These are phyloP conservation scores for Populus deltoides DNA, from an alignment of 345 rosid species.

Conservation along the genomic window DNA sequence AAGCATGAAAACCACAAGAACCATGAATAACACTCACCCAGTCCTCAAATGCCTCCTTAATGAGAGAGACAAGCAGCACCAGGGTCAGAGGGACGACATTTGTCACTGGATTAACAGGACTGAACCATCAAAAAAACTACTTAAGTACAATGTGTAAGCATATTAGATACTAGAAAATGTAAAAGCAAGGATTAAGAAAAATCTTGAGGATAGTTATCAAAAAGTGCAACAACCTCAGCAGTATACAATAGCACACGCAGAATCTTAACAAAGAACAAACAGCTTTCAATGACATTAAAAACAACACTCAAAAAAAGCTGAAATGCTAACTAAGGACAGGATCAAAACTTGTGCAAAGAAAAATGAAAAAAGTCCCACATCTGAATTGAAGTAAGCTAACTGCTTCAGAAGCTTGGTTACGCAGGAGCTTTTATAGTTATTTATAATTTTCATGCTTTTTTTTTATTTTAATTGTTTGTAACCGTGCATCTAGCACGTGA, in stretches of 20 bases:
- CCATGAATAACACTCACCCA: conserved; percentile 57
- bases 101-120: conserved; percentile 96
- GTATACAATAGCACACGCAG: background rate
- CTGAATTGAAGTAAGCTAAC: background rate
- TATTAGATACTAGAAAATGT: background rate
- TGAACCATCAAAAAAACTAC: conserved; percentile 35
- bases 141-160: background rate
- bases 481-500: background rate
- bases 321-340: background rate
- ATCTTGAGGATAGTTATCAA: background rate
- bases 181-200: background rate
- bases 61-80: conserved; percentile 96
- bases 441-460: background rate
- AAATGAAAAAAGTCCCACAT: background rate
- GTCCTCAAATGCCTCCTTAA: conserved; percentile 98
- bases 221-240: background rate
- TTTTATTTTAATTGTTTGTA: background rate
- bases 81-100: conserved; percentile 83
- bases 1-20: conserved; percentile 3
- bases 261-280: background rate
- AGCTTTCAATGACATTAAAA: background rate
- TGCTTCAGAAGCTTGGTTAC: background rate
- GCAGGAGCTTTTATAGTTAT: background rate
- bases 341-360: background rate
- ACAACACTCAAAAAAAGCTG: background rate